phyloP scores from a whole-genome alignment of 2,329 filamentous ascomycete genomes.

The Cladophialophora immunda region DNA sequence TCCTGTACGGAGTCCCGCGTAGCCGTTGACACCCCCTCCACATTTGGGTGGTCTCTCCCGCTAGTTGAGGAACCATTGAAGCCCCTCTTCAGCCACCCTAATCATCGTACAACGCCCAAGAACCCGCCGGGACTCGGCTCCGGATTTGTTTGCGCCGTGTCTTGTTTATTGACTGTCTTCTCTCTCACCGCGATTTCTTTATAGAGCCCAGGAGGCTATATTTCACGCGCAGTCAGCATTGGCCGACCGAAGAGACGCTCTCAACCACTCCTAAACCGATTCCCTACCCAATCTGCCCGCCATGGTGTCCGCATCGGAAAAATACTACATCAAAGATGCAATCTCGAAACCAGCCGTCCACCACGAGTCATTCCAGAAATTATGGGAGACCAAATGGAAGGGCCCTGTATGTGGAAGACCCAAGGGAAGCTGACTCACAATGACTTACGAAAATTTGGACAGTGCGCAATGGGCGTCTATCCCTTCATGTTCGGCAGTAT shows the following conservation, averaged over 20 bases:
- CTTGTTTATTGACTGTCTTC: slow-evolving; percentile 16
- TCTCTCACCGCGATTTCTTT: slow-evolving; percentile 20
- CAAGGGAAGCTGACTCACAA: not conserved
- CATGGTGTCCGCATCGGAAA: slow-evolving; percentile 38
- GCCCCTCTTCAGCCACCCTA: slow-evolving; percentile 6
- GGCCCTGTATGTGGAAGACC: slow-evolving; percentile 60
- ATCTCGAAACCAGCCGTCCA: slow-evolving; percentile 62
- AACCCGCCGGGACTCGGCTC: slow-evolving; percentile 19
- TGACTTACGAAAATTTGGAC: slow-evolving; percentile 15
- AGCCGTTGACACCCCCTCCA: not conserved
- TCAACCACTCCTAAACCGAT: not conserved
- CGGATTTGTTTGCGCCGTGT: slow-evolving; percentile 15
- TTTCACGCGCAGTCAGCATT: slow-evolving; percentile 1
- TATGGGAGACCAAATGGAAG: slow-evolving; percentile 83
- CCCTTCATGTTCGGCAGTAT: slow-evolving; percentile 77
- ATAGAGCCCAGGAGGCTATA: not conserved
- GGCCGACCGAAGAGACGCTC: not conserved
- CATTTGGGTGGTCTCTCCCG: not conserved
- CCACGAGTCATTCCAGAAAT: slow-evolving; percentile 66
- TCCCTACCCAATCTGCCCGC: not conserved
- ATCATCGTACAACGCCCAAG: slow-evolving; percentile 16
- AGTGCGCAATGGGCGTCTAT: slow-evolving; percentile 70
- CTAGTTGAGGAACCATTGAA: not conserved
- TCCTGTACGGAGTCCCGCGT: not conserved
- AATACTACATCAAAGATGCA: slow-evolving; percentile 53